Evolutionary conservation across 176 grass and related monocot genomes (phyloP), one percentile per base, ranked within the genome.

Genomic region (Poa annua): DNA sequence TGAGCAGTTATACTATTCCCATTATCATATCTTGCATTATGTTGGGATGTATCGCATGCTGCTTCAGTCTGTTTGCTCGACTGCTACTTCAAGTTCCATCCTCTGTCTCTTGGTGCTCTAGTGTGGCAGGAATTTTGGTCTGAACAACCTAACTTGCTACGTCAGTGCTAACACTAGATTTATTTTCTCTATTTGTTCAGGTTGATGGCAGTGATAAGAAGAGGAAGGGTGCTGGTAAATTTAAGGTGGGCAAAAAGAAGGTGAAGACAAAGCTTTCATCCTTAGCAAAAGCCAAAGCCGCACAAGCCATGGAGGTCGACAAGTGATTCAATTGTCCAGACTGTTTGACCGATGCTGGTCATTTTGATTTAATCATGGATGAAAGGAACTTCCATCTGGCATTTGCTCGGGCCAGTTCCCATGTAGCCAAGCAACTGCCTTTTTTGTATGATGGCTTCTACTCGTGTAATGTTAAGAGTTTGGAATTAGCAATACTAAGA

Each of bases 171-270:
- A 80, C 26, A 7, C 2, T 39, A 4, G 5, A 50, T 45, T 6
- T 32, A 16, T 51, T 71, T 1, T 64, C 11, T 71, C 16, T 9
- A 7, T 45, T 19, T 10, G 1, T 87, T 74, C 88, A 98, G 96
- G 81, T 92, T 20, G 96, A 98, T 83, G 92, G 85, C 10, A 74
- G 84, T 85, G 87, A 80, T 0, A 87, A 45, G 59, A 97, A 89
- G 66, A 90, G 59, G 67, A 88, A 90, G n/a, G 75, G 78, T 47
- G 45, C 45, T 41, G 51, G 85, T 0, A 90, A 74, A 21, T 98
- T 98, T 90, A 93, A 93, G 81, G 91, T 93, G 7, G 93, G 96
- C 69, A 89, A 89, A 88, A 96, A 94, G 80, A 92, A 90, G 74
- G 77, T 99, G 73, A 96, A 96, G 84, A 99, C 93, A 13, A 94